These are phyloP conservation scores for Mrakia blollopis DNA, from an alignment of 768 basidiomycete species.

Conservation along the genomic window DNA sequence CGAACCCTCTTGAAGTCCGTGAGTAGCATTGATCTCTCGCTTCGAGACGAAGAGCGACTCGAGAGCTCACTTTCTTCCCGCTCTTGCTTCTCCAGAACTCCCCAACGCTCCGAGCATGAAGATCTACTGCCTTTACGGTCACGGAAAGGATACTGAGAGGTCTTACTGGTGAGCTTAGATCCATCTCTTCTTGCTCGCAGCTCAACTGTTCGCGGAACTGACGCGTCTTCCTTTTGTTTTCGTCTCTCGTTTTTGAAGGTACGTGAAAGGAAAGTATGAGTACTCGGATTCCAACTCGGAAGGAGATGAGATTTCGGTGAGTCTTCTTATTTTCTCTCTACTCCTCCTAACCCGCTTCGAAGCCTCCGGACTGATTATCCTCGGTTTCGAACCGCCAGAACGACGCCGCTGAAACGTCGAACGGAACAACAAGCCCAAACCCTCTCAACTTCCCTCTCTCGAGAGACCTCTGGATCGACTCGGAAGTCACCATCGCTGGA, in stretches of 20 bases:
- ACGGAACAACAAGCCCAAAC: slow-evolving; percentile 18
- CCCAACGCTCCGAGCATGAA: slow-evolving; percentile 88
- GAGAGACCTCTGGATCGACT: slow-evolving; percentile 71
- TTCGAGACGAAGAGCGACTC: slow-evolving; percentile 41
- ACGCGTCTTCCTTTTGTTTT: background rate
- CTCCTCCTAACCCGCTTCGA: background rate
- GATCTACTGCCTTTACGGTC: slow-evolving; percentile 87
- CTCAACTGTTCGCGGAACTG: background rate
- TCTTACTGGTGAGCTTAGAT: slow-evolving; percentile 67
- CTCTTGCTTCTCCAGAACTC: slow-evolving; percentile 51
- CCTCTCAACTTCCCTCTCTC: slow-evolving; percentile 29
- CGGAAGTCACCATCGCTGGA: slow-evolving; percentile 64
- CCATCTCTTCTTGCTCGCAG: background rate
- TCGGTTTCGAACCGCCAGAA: background rate
- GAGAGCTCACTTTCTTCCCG: slow-evolving; percentile 33
- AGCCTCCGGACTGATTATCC: background rate
- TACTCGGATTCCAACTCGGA: slow-evolving; percentile 54
- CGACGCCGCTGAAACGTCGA: background rate
- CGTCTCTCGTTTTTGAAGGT: slow-evolving; percentile 48
- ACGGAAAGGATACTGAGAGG: slow-evolving; percentile 93
- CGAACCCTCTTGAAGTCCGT: slow-evolving; percentile 78
- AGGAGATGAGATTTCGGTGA: slow-evolving; percentile 38
- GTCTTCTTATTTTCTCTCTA: background rate
- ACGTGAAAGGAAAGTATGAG: slow-evolving; percentile 65
- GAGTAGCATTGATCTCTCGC: slow-evolving; percentile 43